phyloP scores from a whole-genome alignment of 805 yeast genomes.

The Candida ficus region DNA sequence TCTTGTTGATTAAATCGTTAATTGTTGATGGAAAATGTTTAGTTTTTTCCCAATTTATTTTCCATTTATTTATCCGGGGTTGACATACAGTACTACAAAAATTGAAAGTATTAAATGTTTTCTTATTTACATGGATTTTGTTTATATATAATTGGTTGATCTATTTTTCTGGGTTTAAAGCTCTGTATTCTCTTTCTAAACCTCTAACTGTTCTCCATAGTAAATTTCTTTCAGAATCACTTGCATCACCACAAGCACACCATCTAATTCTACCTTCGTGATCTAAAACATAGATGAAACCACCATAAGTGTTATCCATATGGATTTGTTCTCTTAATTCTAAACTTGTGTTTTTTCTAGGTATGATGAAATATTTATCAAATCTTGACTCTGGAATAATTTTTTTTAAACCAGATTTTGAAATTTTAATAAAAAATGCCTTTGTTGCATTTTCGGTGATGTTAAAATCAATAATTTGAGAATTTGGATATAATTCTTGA shows the following conservation, averaged over 20 bases:
- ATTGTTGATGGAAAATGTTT: no score
- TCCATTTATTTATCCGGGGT: no score
- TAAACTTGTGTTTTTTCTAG: slow-evolving; percentile 53
- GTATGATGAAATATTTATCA: slow-evolving; percentile 56
- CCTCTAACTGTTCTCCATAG: slow-evolving; percentile 66
- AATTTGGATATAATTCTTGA: slow-evolving; percentile 37
- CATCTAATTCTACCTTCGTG: slow-evolving; percentile 72
- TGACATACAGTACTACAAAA: no score
- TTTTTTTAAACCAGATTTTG: slow-evolving; percentile 40
- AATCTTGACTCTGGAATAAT: slow-evolving; percentile 45
- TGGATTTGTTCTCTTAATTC: slow-evolving; percentile 53
- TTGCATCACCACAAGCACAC: slow-evolving; percentile 85
- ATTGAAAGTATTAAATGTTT: background rate
- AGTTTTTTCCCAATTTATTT: no score
- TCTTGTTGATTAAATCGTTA: no score
- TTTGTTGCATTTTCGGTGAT: slow-evolving; percentile 72
- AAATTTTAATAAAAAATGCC: slow-evolving; percentile 53
- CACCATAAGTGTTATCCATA: slow-evolving; percentile 74
- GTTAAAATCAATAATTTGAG: slow-evolving; percentile 74
- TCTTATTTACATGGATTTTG: background rate
- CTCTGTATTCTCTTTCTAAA: slow-evolving; percentile 42
- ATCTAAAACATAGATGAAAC: slow-evolving; percentile 79
- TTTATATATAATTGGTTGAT: background rate
- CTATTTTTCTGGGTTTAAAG: slow-evolving; percentile 8
- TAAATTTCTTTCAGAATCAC: slow-evolving; percentile 54